phyloP scores from a whole-genome alignment of 2,329 filamentous ascomycete species.

The Ploettnerulaceae sp. region DNA sequence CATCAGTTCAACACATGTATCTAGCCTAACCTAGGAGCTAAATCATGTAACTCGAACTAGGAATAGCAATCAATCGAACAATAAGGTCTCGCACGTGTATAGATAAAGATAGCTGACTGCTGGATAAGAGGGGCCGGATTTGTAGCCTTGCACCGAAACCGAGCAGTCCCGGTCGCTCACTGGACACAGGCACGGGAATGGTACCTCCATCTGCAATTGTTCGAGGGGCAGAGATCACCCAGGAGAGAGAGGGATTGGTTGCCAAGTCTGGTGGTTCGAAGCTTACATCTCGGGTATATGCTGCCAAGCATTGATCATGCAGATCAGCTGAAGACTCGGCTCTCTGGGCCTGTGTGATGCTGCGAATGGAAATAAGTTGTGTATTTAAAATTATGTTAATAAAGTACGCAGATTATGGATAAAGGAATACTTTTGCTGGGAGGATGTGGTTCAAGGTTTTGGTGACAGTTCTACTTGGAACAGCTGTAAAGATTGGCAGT shows the following conservation, averaged over 20 bases:
- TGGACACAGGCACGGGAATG: background rate
- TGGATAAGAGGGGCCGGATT: background rate
- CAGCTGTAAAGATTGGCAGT: too few species aligned
- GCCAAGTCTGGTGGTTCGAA: background rate
- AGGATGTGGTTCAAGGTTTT: too few species aligned
- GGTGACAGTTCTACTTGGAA: too few species aligned
- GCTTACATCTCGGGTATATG: background rate
- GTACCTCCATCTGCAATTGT: background rate
- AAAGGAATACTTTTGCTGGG: too few species aligned
- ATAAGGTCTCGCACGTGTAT: background rate
- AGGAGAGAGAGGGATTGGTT: constrained; percentile 6
- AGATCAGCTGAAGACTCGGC: too few species aligned
- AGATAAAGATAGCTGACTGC: background rate
- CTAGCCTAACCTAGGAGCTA: too few species aligned
- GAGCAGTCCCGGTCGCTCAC: background rate
- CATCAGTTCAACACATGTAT: background rate
- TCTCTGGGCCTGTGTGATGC: too few species aligned
- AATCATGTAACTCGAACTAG: background rate
- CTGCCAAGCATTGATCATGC: background rate
- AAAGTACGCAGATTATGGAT: too few species aligned
- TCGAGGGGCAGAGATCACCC: background rate
- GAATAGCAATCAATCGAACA: background rate
- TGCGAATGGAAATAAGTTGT: too few species aligned
- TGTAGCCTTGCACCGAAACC: background rate
- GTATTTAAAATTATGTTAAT: too few species aligned